phyloP scores from a whole-genome alignment of 805 yeast genomes.

The Saccharomycopsis babjevae region DNA sequence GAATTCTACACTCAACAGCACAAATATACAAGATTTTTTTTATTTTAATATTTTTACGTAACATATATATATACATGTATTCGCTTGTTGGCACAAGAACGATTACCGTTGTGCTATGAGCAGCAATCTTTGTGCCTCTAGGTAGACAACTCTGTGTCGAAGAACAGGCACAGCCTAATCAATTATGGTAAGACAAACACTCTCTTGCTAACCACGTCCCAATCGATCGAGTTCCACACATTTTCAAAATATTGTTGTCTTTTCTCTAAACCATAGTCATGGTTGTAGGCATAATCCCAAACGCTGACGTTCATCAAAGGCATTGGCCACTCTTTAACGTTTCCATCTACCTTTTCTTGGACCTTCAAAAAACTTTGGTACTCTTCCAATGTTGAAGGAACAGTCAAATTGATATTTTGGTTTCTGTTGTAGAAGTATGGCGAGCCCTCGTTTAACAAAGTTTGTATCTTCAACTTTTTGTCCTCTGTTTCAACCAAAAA shows the following conservation, averaged over 20 bases:
- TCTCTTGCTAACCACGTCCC: conserved; percentile 58
- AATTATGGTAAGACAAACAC: conserved; percentile 20
- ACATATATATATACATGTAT: neutral
- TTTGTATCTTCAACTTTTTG: conserved; percentile 44
- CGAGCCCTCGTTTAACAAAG: conserved; percentile 65
- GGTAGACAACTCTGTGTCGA: neutral
- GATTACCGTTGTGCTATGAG: neutral
- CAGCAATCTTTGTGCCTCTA: neutral
- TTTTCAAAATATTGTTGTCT: conserved; percentile 61
- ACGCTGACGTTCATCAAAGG: conserved; percentile 71
- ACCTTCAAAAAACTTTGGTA: conserved; percentile 31
- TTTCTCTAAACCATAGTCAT: conserved; percentile 65
- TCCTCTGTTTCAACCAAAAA: conserved; percentile 58
- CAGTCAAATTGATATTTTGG: conserved; percentile 68
- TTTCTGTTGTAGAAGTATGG: conserved; percentile 62
- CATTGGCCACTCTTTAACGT: conserved; percentile 49
- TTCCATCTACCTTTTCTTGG: conserved; percentile 30
- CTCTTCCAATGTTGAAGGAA: conserved; percentile 50
- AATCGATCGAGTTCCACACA: conserved; percentile 71
- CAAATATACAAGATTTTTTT: neutral
- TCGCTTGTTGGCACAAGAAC: neutral
- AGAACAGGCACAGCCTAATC: neutral
- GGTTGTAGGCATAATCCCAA: conserved; percentile 84
- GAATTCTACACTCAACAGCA: neutral
- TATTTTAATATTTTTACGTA: neutral